These are phyloP conservation scores for Boletus subparvulus DNA, from an alignment of 768 basidiomycete genomes.

Conservation along the genomic window DNA sequence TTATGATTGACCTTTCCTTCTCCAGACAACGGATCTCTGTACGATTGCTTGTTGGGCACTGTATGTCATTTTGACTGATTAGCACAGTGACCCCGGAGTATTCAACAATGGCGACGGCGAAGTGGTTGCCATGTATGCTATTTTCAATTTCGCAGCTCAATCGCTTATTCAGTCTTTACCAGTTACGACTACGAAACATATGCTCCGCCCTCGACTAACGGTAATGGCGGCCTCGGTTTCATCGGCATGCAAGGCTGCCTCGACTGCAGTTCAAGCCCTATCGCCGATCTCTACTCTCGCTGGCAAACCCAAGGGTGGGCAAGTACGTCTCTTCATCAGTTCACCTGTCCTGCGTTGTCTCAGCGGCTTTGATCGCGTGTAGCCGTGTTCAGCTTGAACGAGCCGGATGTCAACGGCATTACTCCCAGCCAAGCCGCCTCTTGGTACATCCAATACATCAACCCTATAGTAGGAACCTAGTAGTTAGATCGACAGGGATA, in stretches of 20 bases:
- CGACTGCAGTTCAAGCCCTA: slow-evolving; percentile 39
- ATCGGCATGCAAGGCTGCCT: slow-evolving; percentile 41
- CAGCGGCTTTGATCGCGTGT: neutral
- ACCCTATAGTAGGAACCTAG: slow-evolving; percentile 32
- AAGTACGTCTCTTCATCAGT: slow-evolving; percentile 21
- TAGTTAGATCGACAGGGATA: neutral
- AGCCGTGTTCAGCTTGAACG: slow-evolving; percentile 39
- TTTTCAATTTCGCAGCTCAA: neutral
- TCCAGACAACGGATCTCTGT: slow-evolving; percentile 33
- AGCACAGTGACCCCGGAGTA: slow-evolving; percentile 27
- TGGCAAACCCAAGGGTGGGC: slow-evolving; percentile 34
- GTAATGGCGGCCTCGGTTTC: slow-evolving; percentile 37
- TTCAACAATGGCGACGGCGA: slow-evolving; percentile 35
- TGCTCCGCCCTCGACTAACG: slow-evolving; percentile 35
- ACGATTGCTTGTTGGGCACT: neutral
- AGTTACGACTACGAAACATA: slow-evolving; percentile 41
- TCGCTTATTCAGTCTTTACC: neutral
- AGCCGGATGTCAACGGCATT: slow-evolving; percentile 35
- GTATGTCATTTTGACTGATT: neutral
- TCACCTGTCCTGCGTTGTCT: neutral
- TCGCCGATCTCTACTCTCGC: slow-evolving; percentile 31
- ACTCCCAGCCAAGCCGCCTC: slow-evolving; percentile 30
- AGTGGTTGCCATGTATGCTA: slow-evolving; percentile 34
- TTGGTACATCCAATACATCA: slow-evolving; percentile 40
- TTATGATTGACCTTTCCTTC: neutral